Evolutionary conservation across 2,329 filamentous ascomycete species (phyloP), one percentile per base, ranked within the genome.

Genomic region (Thelonectria blattea): DNA sequence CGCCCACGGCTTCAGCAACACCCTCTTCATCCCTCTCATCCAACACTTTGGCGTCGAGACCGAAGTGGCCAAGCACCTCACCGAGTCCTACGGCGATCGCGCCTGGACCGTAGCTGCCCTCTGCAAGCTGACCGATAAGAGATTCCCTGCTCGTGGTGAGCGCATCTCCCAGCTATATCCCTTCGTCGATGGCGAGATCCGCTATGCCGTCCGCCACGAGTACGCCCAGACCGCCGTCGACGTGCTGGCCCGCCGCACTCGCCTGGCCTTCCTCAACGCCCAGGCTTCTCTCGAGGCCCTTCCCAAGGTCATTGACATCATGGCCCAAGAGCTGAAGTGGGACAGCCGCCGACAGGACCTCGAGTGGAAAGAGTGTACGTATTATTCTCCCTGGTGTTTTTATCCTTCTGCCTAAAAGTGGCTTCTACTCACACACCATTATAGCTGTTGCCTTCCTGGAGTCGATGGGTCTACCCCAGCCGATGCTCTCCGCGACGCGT

Each of bases 41-140:
- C 93, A 97, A 76, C 91, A 96, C 79, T 97, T 92, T 73, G 92
- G 92, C 64, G 80, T 97, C 58, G 93, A 97, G 77, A 96, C 92
- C 17, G 92, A 96, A 69, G 91, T 97, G 18, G 93, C 93, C 46
- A 91, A 92, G 79, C 93, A 97, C 77, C 83, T 97, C 34, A 90
- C 90, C 14, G 86, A 91, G 72, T 91, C 91, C 58, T 98, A 97
- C 74, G 93, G 94, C 67, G 93, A 97, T 77, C 88, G 93, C 59
- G 92, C 93, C 18, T 97, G 93, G 93, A 90, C 90, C 15, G 92
- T 97, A 20, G 93, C 91, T 9, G 86, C 91, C 1, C 82, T 97
- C 49, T 94, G 91, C 68, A 82, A 85, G 15, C 88, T 91, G 0
- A 96, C 92, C 1, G 85, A 91, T 58, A 80, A 88, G 70, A 88